Evolutionary conservation across 306 rosid species (phyloP).

Genomic region (Oemleria cerasiformis): DNA sequence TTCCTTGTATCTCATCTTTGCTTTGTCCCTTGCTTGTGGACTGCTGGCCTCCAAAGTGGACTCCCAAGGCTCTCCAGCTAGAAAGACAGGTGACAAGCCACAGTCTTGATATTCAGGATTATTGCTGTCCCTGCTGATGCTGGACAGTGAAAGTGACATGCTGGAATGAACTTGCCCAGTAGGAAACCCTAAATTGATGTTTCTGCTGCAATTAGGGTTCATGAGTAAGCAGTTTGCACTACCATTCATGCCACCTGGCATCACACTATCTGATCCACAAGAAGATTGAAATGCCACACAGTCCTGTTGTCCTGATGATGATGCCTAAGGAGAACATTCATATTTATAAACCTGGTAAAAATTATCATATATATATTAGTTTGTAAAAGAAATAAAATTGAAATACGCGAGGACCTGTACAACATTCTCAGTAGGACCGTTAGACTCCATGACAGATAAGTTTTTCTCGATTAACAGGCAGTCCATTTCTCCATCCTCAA

Average conservation of each 20-base stretch:
- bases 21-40: slow-evolving; percentile 77
- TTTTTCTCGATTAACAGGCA: slow-evolving; percentile 57
- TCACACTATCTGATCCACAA: slow-evolving; percentile 39
- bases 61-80: slow-evolving; percentile 67
- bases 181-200: slow-evolving; percentile 63
- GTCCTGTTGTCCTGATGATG: slow-evolving; percentile 57
- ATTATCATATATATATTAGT: too few relatives aligned
- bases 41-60: slow-evolving; percentile 51
- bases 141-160: slow-evolving; percentile 53
- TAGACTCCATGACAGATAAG: slow-evolving; percentile 53
- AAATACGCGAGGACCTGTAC: slow-evolving; percentile 52
- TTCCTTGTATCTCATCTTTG: slow-evolving; percentile 76
- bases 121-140: slow-evolving; percentile 56
- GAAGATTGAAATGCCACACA: slow-evolving; percentile 48
- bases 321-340: slow-evolving; percentile 48
- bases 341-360: background rate
- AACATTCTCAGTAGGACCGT: slow-evolving; percentile 46
- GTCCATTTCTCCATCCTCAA: slow-evolving; percentile 56
- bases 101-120: slow-evolving; percentile 64
- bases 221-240: slow-evolving; percentile 44
- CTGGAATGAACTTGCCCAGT: slow-evolving; percentile 55
- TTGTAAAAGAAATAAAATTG: background rate
- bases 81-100: slow-evolving; percentile 52
- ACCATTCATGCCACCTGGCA: slow-evolving; percentile 37
- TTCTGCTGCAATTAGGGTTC: slow-evolving; percentile 42